A percentile compares a stretch with the other conserved stretches of the same genome.
phyloP scores from a whole-genome alignment of 2,329 filamentous ascomycete species.

The Scedosporium boydii region DNA sequence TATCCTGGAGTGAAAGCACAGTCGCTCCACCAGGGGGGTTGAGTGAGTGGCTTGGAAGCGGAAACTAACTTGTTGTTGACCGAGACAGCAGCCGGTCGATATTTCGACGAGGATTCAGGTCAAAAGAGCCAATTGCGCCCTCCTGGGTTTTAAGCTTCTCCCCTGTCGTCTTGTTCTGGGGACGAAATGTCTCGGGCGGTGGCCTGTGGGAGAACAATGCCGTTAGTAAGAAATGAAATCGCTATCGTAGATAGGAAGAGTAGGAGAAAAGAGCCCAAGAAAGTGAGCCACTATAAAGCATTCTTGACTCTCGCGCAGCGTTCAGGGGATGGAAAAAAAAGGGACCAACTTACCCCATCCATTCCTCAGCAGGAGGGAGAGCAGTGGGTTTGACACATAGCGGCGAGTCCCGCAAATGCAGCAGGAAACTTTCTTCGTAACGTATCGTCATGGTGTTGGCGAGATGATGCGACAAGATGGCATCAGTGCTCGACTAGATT shows the following conservation, averaged over 20 bases:
- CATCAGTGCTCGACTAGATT: constrained; percentile 3
- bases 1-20: not conserved
- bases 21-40: not conserved
- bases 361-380: constrained; percentile 80
- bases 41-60: not conserved
- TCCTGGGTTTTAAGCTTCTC: constrained; percentile 8
- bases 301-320: not conserved
- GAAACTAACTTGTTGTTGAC: not conserved
- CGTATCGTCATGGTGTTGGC: constrained; percentile 24
- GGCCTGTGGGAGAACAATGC: not conserved
- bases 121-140: constrained; percentile 4
- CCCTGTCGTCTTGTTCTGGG: constrained; percentile 7
- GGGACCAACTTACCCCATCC: constrained; percentile 70
- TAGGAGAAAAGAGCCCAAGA: not conserved
- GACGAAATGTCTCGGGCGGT: constrained; percentile 5
- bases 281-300: not conserved
- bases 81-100: constrained; percentile 3
- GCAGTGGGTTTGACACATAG: constrained; percentile 70
- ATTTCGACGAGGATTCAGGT: constrained; percentile 3
- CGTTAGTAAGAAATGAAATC: not conserved
- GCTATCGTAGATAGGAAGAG: not conserved
- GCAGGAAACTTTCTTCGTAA: constrained; percentile 70
- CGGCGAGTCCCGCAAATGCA: constrained; percentile 70
- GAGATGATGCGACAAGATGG: constrained; percentile 5
- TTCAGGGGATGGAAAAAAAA: not conserved